Conservation (phyloP, 164 flowering plant genomes). For the Vitis labrusca region DNA sequence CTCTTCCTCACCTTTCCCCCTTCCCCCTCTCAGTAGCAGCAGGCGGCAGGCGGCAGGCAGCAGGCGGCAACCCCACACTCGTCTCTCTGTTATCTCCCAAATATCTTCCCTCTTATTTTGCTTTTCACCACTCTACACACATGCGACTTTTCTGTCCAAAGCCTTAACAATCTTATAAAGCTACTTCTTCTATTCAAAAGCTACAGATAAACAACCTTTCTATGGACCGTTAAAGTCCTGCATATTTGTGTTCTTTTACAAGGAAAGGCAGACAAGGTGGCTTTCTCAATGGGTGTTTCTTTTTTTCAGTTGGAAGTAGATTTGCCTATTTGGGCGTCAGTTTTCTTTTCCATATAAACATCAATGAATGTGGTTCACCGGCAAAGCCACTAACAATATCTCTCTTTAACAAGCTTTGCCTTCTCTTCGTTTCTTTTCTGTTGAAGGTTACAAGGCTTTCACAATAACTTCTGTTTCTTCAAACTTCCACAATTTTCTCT, state of each 20-base stretch:
- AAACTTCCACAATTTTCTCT: not conserved
- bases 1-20: not conserved
- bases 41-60: no score
- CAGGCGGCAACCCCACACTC: no score
- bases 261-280: conserved; percentile 21
- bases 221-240: conserved; percentile 12
- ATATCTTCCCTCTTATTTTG: not conserved
- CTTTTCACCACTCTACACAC: not conserved
- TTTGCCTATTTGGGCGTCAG: no score
- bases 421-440: not conserved
- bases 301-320: not conserved
- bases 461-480: not conserved
- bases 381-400: not conserved
- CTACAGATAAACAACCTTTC: not conserved
- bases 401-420: not conserved
- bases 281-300: conserved; percentile 13
- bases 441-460: not conserved
- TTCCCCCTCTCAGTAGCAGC: not conserved
- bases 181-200: not conserved
- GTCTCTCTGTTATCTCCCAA: not conserved
- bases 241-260: not conserved
- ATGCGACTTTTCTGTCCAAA: conserved; percentile 12
- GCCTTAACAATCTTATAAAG: conserved; percentile 15
- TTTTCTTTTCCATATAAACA: not conserved
- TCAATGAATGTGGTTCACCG: not conserved